These are phyloP conservation scores for Dothidotthia symphoricarpi DNA, from an alignment of 2,329 filamentous ascomycete genomes.

Conservation along the genomic window DNA sequence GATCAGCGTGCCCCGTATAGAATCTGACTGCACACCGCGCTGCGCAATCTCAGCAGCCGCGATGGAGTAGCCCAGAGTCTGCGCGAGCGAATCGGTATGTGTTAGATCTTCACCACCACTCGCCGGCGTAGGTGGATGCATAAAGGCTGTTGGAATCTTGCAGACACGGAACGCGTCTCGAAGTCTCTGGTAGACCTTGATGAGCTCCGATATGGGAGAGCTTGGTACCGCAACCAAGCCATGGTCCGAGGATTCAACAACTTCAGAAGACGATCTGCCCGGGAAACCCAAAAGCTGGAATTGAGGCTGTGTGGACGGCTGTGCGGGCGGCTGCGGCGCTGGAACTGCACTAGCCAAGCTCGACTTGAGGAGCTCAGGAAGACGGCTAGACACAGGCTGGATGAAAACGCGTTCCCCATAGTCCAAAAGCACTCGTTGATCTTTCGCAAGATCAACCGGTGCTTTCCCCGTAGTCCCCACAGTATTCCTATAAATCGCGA, in stretches of 20 bases:
- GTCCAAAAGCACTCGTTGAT: slow-evolving; percentile 51
- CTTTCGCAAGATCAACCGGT: slow-evolving; percentile 31
- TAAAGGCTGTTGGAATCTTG: slow-evolving; percentile 49
- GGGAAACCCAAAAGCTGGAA: slow-evolving; percentile 37
- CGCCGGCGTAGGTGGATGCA: slow-evolving; percentile 43
- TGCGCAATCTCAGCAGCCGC: slow-evolving; percentile 88
- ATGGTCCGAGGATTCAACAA: slow-evolving; percentile 24
- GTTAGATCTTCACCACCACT: slow-evolving; percentile 49
- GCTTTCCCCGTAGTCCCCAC: slow-evolving; percentile 26
- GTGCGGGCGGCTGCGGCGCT: slow-evolving; percentile 13
- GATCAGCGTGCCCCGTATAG: slow-evolving; percentile 67
- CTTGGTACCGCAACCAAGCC: slow-evolving; percentile 16
- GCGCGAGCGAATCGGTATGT: slow-evolving; percentile 59
- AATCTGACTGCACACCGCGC: slow-evolving; percentile 73
- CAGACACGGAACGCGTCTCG: slow-evolving; percentile 56
- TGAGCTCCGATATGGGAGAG: slow-evolving; percentile 47
- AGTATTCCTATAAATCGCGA: slow-evolving; percentile 52
- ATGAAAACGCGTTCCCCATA: slow-evolving; percentile 55
- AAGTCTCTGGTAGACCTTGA: slow-evolving; percentile 57
- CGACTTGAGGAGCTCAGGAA: slow-evolving; percentile 38
- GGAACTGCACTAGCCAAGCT: slow-evolving; percentile 8
- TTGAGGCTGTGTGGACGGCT: slow-evolving; percentile 22
- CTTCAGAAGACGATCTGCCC: slow-evolving; percentile 23
- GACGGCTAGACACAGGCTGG: slow-evolving; percentile 47
- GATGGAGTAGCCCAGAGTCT: slow-evolving; percentile 77